Conservation (phyloP, 1,139 yeast species). For the Yamadazyma kanchanaburiensis region DNA sequence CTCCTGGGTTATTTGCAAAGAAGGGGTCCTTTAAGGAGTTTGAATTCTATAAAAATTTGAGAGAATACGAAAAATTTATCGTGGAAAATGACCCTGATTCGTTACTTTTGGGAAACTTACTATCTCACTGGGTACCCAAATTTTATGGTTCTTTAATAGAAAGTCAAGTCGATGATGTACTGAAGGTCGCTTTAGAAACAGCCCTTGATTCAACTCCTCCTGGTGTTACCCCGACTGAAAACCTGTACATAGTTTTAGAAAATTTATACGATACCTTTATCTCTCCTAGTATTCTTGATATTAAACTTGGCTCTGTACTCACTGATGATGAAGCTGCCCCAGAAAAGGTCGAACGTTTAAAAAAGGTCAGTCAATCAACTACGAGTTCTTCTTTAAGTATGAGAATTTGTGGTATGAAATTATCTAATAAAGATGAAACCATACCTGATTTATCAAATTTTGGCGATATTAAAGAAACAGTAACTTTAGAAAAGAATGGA, state of each 20-base stretch:
- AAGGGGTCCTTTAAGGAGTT: constrained; percentile 63
- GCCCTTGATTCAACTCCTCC: constrained; percentile 5
- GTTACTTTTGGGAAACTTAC: constrained; percentile 26
- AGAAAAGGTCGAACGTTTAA: constrained; percentile 63
- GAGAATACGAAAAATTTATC: constrained; percentile 15
- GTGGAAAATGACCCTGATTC: constrained; percentile 17
- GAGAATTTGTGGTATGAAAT: constrained; percentile 87
- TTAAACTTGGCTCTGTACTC: constrained; percentile 72
- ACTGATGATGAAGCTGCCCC: constrained; percentile 57
- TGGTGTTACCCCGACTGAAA: constrained; percentile 10
- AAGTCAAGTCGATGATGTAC: constrained; percentile 19
- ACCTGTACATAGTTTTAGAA: constrained; percentile 61
- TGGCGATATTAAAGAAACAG: constrained; percentile 9
- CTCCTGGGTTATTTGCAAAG: constrained; percentile 70
- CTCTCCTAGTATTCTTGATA: constrained; percentile 74
- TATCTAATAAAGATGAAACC: constrained; percentile 19
- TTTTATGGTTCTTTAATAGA: constrained; percentile 36
- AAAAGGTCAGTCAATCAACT: constrained; percentile 61
- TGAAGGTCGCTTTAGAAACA: no score
- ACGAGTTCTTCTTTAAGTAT: constrained; percentile 77
- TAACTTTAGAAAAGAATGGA: constrained; percentile 9
- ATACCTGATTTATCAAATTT: constrained; percentile 13
- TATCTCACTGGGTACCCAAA: constrained; percentile 54
- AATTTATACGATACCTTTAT: constrained; percentile 62
- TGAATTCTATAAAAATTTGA: constrained; percentile 54